phyloP scores from a whole-genome alignment of 805 yeast genomes.

The Hanseniaspora singularis region DNA sequence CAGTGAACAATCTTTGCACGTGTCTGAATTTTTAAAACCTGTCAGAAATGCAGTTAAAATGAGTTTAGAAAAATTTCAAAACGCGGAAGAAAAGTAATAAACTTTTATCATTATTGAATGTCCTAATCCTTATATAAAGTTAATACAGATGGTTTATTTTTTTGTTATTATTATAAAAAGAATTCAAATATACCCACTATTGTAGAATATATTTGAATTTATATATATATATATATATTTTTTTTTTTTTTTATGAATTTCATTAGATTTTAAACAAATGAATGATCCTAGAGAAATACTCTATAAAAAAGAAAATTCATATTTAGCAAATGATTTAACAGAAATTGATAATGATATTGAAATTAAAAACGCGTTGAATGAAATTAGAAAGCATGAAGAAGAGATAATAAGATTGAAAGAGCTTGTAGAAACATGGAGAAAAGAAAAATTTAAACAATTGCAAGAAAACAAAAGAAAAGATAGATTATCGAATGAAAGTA shows the following conservation, averaged over 20 bases:
- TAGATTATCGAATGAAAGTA: constrained; percentile 6
- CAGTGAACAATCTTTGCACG: neutral
- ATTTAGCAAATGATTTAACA: constrained; percentile 21
- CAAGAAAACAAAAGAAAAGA: neutral
- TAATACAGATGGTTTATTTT: too few species aligned
- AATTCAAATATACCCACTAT: too few species aligned
- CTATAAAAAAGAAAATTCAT: constrained; percentile 19
- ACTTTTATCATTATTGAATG: too few species aligned
- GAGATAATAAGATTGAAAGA: constrained; percentile 23
- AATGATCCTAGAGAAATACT: constrained; percentile 25
- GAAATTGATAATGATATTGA: constrained; percentile 21
- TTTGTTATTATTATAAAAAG: constrained; percentile 6
- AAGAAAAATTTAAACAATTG: neutral
- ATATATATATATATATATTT: too few species aligned
- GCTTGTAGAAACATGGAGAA: constrained; percentile 20
- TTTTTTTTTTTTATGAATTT: constrained; percentile 16
- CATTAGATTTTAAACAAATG: constrained; percentile 16
- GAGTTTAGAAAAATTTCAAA: constrained; percentile 12
- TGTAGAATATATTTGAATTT: too few species aligned
- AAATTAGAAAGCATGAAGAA: constrained; percentile 21
- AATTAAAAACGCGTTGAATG: neutral
- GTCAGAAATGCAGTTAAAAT: constrained; percentile 10
- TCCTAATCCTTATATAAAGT: too few species aligned
- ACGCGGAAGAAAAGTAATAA: constrained; percentile 7
- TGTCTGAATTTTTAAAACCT: constrained; percentile 10